Conservation (phyloP, 176 grass and related monocot species). For the Thalia dealbata region DNA sequence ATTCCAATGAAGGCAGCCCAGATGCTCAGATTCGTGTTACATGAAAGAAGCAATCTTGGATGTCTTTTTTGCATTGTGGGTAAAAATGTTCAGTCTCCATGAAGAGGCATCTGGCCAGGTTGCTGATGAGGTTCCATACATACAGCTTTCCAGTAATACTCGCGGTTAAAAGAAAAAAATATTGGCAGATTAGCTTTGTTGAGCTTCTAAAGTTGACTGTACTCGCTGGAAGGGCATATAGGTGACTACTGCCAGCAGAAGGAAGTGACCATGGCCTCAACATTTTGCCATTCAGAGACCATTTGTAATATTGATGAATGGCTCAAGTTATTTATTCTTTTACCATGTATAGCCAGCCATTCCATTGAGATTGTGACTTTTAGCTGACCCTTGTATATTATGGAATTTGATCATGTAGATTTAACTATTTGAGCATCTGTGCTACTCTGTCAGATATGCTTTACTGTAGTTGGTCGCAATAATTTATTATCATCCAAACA, state of each 20-base stretch:
- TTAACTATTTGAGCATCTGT: background rate
- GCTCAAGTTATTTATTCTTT: background rate
- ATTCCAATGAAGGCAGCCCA: background rate
- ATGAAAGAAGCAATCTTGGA: too few species aligned
- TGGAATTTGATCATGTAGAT: constrained; percentile 6
- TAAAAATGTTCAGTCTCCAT: background rate
- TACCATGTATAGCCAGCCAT: background rate
- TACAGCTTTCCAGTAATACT: too few species aligned
- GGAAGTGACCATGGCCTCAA: background rate
- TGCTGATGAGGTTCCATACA: too few species aligned
- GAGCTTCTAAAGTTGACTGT: background rate
- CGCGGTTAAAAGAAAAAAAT: too few species aligned
- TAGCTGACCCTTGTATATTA: background rate
- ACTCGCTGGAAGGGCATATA: background rate
- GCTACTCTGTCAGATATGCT: too few species aligned
- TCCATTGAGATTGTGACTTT: background rate
- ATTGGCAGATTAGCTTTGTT: background rate
- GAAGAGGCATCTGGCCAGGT: background rate
- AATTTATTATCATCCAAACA: too few species aligned
- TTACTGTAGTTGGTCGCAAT: too few species aligned
- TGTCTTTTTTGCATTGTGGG: background rate
- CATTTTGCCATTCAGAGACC: background rate
- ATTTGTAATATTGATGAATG: background rate
- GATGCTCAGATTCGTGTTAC: too few species aligned
- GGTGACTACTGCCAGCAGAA: background rate